These are phyloP conservation scores for Sutorius australiensis DNA, from an alignment of 768 basidiomycete species.

Conservation along the genomic window DNA sequence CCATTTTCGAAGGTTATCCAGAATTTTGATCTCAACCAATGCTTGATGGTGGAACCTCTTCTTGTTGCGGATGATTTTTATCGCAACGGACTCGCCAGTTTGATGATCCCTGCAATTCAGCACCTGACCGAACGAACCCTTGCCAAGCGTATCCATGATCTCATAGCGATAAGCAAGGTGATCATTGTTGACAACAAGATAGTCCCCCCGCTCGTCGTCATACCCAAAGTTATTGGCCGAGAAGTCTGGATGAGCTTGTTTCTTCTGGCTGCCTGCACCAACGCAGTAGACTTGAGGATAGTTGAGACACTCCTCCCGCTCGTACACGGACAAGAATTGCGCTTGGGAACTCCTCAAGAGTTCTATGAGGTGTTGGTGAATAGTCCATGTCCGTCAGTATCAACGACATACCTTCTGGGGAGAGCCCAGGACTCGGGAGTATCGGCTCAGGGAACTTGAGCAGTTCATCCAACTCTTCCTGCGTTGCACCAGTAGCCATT, in stretches of 20 bases:
- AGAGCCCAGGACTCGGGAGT: conserved; percentile 58
- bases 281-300: conserved; percentile 79
- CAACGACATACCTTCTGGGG: conserved; percentile 62
- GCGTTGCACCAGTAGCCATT: conserved; percentile 74
- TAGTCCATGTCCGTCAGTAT: background rate
- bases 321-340: conserved; percentile 79
- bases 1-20: conserved; percentile 97
- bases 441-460: conserved; percentile 91
- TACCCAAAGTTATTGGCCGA: conserved; percentile 88
- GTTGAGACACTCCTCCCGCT: conserved; percentile 88
- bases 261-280: conserved; percentile 80
- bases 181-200: conserved; percentile 83
- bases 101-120: conserved; percentile 92
- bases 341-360: conserved; percentile 63
- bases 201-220: conserved; percentile 98
- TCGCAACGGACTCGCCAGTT: conserved; percentile 93
- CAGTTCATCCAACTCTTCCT: conserved; percentile 83
- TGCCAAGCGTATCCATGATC: conserved; percentile 86
- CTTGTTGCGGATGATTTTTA: conserved; percentile 99
- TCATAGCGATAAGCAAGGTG: conserved; percentile 98
- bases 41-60: conserved; percentile 99
- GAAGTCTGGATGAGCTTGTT: conserved; percentile 67
- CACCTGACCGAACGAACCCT: conserved; percentile 98
- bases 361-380: conserved; percentile 37
- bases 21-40: conserved; percentile 97